phyloP scores from a whole-genome alignment of 768 basidiomycete genomes.

The Lentinula guzmanii region DNA sequence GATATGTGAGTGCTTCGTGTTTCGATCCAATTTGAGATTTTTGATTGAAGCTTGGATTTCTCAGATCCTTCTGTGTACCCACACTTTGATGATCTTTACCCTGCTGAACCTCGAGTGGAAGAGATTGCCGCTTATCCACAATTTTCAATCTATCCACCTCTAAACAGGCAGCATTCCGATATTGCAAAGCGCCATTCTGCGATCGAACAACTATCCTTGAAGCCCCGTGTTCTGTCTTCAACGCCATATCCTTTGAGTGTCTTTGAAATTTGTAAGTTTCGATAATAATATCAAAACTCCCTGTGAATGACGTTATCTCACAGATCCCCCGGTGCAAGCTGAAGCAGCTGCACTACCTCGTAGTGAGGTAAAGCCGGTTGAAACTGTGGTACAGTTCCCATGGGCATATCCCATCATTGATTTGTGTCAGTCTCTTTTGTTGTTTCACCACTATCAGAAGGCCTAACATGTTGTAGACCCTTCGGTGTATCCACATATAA shows the following conservation, averaged over 20 bases:
- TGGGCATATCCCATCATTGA: slow-evolving; percentile 23
- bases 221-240: neutral
- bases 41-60: neutral
- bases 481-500: slow-evolving; percentile 32
- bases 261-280: neutral
- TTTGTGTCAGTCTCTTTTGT: slow-evolving; percentile 22
- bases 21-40: neutral
- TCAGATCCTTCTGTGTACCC: slow-evolving; percentile 23
- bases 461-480: slow-evolving; percentile 25
- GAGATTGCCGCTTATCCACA: slow-evolving; percentile 24
- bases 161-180: neutral
- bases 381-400: neutral
- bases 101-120: slow-evolving; percentile 7
- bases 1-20: neutral
- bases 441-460: slow-evolving; percentile 27
- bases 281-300: neutral
- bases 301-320: neutral
- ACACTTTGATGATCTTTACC: slow-evolving; percentile 26
- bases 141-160: neutral
- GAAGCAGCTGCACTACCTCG: neutral
- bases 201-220: neutral
- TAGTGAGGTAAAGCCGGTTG: neutral
- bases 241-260: neutral
- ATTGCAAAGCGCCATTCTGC: neutral
- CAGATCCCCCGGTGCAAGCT: neutral